Base-by-base conservation (phyloP, 805 yeast genomes). In the Lipomyces orientalis region DNA sequence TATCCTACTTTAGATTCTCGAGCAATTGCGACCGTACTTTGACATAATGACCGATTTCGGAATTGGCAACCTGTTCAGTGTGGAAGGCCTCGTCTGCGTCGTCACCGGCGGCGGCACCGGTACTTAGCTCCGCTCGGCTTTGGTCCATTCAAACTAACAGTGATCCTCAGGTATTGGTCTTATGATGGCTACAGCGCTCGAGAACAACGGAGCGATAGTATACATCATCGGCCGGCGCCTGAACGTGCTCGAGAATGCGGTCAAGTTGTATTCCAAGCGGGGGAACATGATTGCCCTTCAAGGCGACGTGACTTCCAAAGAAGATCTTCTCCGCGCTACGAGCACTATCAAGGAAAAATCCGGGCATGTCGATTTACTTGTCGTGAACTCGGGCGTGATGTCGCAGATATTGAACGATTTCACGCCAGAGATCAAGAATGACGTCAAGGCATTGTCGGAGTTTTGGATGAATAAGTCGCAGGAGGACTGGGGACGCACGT, bases 21-120 rank as follows among this genome's bases (percentile, higher is more conserved):
- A 22, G 8, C 29, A 56, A 56, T 34, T 29, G n/a, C 61, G 19
- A 58, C 14, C 9, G n/a, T 4, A 49, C 29, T 39, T 39, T 39
- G 16, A 52, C 19, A 57, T 4, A n/a, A 67, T 67, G 70, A 56
- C 70, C 6, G 71, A 68, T 25, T 61, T 69, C 37, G 51, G 64
- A 25, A 37, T 64, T n/a, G 14, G n/a, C 25, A 64, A 86, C 62
- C 78, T 88, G 68, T 88, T 89, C 75, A 86, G 89, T 2, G 81
- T 90, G 67, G 86, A 85, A 77, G 93, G 91, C 4, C 87, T 88
- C 75, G 86, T 87, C 22, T 91, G 91, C 22, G 86, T 88, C 7
- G 85, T 90, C 62, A 89, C 93, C 14, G 94, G 94, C 60, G 90
- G 90, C 16, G 87, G 91, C n/a, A 83, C 89, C 56, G 94, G 73